Evolutionary conservation across 345 rosid species (phyloP), one percentile per base, ranked within the genome.

Genomic region (Psidium friedrichsthalianum): DNA sequence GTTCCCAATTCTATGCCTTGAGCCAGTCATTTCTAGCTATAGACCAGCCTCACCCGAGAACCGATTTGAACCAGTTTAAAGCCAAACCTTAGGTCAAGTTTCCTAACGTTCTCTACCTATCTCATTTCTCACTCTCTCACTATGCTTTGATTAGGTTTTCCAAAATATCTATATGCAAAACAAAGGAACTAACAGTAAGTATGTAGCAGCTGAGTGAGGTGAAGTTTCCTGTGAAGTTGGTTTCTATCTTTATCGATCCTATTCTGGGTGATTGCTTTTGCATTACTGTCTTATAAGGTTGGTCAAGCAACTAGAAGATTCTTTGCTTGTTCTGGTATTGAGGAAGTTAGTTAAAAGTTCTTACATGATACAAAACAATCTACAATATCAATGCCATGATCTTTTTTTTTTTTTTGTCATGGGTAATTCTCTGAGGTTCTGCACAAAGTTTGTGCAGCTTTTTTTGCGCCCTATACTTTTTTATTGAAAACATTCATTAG

Each of bases 131-230:
- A 7, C 40, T 15, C 32, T 61, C 21, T 64, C 0, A 29, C 76
- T 64, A 20, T 16, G 42, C 76, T 29, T 36, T 64, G 76, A 64
- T 29, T 29, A 64, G 76, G 32, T 64, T 64, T 64, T 61, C 42
- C 22, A 64, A 64, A 21, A 61, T 27, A 32, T 61, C 1, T 15
- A 61, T 7, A 42, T 15, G 74, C 0, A 84, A 87, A 86, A 83
- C 54, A 88, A 85, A 82, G 85, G 85, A 18, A 88, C 74, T 15
- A 88, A 83, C 22, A 84, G 87, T 51, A 90, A 86, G 58, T 90
- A 91, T 83, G 87, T 86, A 15, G 93, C 94, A 78, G 86, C 93
- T 5, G 94, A 90, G 90, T 92, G 86, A 94, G 16, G 76, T 55
- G 84, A 82, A 74, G 83, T 53, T 54, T 82, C 64, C 81, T 49